These are phyloP conservation scores for Pichia manshurica DNA, from an alignment of 805 yeast species.

Conservation along the genomic window DNA sequence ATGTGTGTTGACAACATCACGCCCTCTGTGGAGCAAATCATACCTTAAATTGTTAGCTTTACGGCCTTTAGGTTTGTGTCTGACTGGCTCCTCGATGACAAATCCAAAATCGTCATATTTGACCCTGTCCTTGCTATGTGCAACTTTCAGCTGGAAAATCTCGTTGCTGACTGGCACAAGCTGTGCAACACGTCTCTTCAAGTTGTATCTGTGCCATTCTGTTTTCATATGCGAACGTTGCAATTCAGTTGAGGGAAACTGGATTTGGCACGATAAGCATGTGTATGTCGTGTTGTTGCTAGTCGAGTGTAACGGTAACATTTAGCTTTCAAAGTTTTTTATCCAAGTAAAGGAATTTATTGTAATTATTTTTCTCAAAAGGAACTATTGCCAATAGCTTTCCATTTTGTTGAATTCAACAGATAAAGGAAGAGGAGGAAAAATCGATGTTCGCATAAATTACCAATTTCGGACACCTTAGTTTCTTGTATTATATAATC, in stretches of 20 bases:
- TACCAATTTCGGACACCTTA: too few relatives aligned
- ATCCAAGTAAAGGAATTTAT: neutral
- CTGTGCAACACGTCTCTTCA: slow-evolving; percentile 88
- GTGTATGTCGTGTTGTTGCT: slow-evolving; percentile 36
- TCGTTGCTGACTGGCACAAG: slow-evolving; percentile 52
- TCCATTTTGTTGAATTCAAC: too few relatives aligned
- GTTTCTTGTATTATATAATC: too few relatives aligned
- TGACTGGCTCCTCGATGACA: slow-evolving; percentile 20
- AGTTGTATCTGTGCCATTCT: slow-evolving; percentile 96
- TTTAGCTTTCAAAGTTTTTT: neutral
- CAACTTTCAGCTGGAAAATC: slow-evolving; percentile 26
- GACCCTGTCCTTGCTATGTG: slow-evolving; percentile 22
- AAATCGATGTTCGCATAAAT: too few relatives aligned
- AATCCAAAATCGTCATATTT: slow-evolving; percentile 50
- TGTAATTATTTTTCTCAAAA: too few relatives aligned
- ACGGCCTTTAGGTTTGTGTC: neutral
- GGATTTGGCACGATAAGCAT: slow-evolving; percentile 84
- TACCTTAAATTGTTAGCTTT: slow-evolving; percentile 17
- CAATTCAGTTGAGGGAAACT: slow-evolving; percentile 72
- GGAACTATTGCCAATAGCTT: too few relatives aligned
- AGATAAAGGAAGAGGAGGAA: too few relatives aligned
- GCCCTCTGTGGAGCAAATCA: slow-evolving; percentile 19
- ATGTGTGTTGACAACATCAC: slow-evolving; percentile 14
- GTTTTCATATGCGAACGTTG: slow-evolving; percentile 95
- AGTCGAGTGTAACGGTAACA: slow-evolving; percentile 11